phyloP scores from a whole-genome alignment of 768 basidiomycete genomes.

The Suillus subluteus region DNA sequence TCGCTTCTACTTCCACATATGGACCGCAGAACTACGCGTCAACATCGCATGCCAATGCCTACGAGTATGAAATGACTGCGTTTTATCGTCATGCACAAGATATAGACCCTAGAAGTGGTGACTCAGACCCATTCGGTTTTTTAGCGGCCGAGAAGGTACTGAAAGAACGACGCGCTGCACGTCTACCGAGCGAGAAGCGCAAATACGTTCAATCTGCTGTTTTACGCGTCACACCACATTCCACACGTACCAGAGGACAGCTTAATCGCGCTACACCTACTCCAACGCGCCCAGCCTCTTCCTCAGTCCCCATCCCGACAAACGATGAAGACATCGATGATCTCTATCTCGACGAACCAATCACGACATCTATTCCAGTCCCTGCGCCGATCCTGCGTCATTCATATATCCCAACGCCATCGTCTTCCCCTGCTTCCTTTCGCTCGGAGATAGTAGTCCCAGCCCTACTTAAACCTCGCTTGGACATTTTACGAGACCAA shows the following conservation, averaged over 20 bases:
- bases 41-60: constrained; percentile 10
- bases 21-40: constrained; percentile 13
- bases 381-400: constrained; percentile 22
- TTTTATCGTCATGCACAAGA: constrained; percentile 27
- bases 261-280: constrained; percentile 20
- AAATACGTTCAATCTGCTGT: constrained; percentile 14
- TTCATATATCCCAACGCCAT: constrained; percentile 14
- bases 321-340: constrained; percentile 37
- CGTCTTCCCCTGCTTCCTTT: not conserved
- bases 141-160: constrained; percentile 55
- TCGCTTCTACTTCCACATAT: constrained; percentile 26
- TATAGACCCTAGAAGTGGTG: constrained; percentile 11
- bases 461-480: constrained; percentile 1
- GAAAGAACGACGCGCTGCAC: constrained; percentile 43
- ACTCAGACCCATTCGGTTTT: constrained; percentile 62
- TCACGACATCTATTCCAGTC: constrained; percentile 29
- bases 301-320: constrained; percentile 37
- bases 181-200: constrained; percentile 14
- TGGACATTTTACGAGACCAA: constrained; percentile 7
- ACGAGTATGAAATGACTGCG: constrained; percentile 24
- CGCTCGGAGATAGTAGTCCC: constrained; percentile 1
- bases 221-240: constrained; percentile 19
- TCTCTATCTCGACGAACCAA: constrained; percentile 37
- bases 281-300: constrained; percentile 19
- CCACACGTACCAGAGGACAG: not conserved